These are phyloP conservation scores for Aphanomyces invadans DNA, from an alignment of 352 stramenopile species.

Conservation along the genomic window DNA sequence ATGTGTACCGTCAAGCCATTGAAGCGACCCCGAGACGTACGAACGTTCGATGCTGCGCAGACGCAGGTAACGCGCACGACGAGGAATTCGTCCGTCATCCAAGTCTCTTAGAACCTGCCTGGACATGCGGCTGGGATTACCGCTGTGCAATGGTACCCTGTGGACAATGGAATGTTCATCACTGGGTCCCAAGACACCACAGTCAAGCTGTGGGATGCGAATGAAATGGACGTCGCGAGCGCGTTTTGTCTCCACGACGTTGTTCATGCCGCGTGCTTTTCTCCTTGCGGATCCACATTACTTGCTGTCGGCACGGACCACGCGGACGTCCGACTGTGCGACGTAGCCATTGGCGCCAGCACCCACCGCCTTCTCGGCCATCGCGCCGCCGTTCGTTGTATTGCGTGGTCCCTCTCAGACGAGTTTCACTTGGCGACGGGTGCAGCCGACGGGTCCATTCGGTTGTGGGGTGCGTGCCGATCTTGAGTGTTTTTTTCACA, in stretches of 20 bases:
- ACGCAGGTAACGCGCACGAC: slow-evolving; percentile 23
- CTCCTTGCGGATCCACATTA: slow-evolving; percentile 43
- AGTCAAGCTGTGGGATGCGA: slow-evolving; percentile 66
- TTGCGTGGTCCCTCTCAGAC: slow-evolving; percentile 62
- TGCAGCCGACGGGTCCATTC: slow-evolving; percentile 51
- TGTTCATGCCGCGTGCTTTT: slow-evolving; percentile 65
- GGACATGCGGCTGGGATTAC: slow-evolving; percentile 45
- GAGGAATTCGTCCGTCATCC: background rate
- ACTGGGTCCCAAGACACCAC: slow-evolving; percentile 64
- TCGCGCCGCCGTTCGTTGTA: slow-evolving; percentile 60
- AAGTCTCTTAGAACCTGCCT: slow-evolving; percentile 2
- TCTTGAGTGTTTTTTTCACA: background rate
- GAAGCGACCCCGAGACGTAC: slow-evolving; percentile 24
- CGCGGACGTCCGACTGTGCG: slow-evolving; percentile 61
- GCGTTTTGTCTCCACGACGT: slow-evolving; percentile 51
- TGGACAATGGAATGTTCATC: slow-evolving; percentile 76
- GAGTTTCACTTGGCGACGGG: slow-evolving; percentile 68
- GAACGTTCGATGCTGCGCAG: slow-evolving; percentile 28
- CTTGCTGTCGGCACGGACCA: slow-evolving; percentile 58
- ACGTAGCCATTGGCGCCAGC: slow-evolving; percentile 53
- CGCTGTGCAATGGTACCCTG: slow-evolving; percentile 79
- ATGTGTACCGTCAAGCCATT: background rate
- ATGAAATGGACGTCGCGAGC: slow-evolving; percentile 55
- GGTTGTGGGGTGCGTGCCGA: slow-evolving; percentile 42
- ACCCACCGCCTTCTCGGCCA: slow-evolving; percentile 71